These are phyloP conservation scores for Coemansia erecta DNA, from an alignment of 192 early-diverging fungal genomes.

Conservation along the genomic window DNA sequence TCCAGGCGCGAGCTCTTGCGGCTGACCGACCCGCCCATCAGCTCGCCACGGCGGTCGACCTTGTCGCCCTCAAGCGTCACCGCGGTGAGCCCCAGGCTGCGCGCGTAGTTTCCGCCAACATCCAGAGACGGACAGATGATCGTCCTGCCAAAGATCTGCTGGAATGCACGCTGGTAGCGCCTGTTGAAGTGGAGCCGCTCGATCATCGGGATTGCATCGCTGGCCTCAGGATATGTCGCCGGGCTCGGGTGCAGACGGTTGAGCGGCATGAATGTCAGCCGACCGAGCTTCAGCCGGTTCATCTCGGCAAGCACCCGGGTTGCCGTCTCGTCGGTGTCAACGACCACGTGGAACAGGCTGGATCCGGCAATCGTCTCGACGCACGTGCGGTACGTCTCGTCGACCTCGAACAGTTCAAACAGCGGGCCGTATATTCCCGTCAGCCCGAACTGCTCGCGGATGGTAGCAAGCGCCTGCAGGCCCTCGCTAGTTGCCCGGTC, in stretches of 20 bases:
- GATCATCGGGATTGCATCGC: slow-evolving; percentile 83
- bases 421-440: slow-evolving; percentile 86
- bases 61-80: slow-evolving; percentile 93
- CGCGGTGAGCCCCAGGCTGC: slow-evolving; percentile 70
- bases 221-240: slow-evolving; percentile 61
- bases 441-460: slow-evolving; percentile 64
- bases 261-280: slow-evolving; percentile 95
- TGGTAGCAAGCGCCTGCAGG: slow-evolving; percentile 65
- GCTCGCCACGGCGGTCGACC: slow-evolving; percentile 87
- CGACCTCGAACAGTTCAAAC: slow-evolving; percentile 88
- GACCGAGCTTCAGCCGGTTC: slow-evolving; percentile 61
- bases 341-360: slow-evolving; percentile 94
- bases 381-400: slow-evolving; percentile 76
- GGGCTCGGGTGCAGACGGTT: slow-evolving; percentile 72
- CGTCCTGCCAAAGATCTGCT: slow-evolving; percentile 90
- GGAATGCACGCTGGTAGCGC: slow-evolving; percentile 70
- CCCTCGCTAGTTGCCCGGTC: slow-evolving; percentile 83
- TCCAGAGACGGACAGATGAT: slow-evolving; percentile 84
- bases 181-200: slow-evolving; percentile 71
- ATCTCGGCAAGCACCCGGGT: slow-evolving; percentile 61
- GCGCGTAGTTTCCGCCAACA: slow-evolving; percentile 75
- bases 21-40: slow-evolving; percentile 88
- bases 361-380: slow-evolving; percentile 85
- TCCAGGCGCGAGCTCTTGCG: slow-evolving; percentile 71
- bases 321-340: slow-evolving; percentile 91